A percentile compares a stretch with the other conserved stretches of the same genome.
phyloP scores from a whole-genome alignment of 352 stramenopile genomes.

The Globisporangium megalacanthum region DNA sequence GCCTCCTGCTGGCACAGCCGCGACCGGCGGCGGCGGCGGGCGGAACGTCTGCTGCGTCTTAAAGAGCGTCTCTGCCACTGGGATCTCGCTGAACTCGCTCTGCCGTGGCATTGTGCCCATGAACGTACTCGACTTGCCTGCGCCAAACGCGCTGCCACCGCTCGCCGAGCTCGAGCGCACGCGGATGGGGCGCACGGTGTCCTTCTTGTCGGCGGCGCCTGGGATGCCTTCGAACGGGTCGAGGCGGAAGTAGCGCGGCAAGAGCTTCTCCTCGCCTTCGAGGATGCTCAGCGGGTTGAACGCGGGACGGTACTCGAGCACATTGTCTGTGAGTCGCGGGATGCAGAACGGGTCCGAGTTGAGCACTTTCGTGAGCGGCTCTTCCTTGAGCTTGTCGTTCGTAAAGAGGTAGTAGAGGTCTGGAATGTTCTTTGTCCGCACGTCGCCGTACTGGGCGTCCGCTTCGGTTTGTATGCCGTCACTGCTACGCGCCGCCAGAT shows the following conservation, averaged over 20 bases:
- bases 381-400: slow-evolving; percentile 58
- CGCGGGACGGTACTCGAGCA: slow-evolving; percentile 53
- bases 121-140: slow-evolving; percentile 40
- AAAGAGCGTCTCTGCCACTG: slow-evolving; percentile 44
- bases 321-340: slow-evolving; percentile 66
- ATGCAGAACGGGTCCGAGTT: slow-evolving; percentile 67
- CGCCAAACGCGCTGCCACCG: slow-evolving; percentile 4
- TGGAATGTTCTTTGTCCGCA: slow-evolving; percentile 20
- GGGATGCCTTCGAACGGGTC: slow-evolving; percentile 30
- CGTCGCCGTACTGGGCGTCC: slow-evolving; percentile 9
- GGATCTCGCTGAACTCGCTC: slow-evolving; percentile 43
- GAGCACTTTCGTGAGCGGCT: slow-evolving; percentile 40
- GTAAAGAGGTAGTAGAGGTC: slow-evolving; percentile 61
- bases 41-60: slow-evolving; percentile 29
- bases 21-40: slow-evolving; percentile 8
- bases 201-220: slow-evolving; percentile 2
- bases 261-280: slow-evolving; percentile 56
- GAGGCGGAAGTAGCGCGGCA: slow-evolving; percentile 56
- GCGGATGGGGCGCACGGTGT: neutral
- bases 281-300: slow-evolving; percentile 75
- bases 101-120: slow-evolving; percentile 57
- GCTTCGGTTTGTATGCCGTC: slow-evolving; percentile 10
- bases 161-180: neutral
- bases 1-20: neutral
- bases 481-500: slow-evolving; percentile 4